A percentile compares a stretch with the other conserved stretches of the same genome.
Conservation (phyloP, 1,284 basidiomycete genomes). For the Sanguinoderma infundibulare region DNA sequence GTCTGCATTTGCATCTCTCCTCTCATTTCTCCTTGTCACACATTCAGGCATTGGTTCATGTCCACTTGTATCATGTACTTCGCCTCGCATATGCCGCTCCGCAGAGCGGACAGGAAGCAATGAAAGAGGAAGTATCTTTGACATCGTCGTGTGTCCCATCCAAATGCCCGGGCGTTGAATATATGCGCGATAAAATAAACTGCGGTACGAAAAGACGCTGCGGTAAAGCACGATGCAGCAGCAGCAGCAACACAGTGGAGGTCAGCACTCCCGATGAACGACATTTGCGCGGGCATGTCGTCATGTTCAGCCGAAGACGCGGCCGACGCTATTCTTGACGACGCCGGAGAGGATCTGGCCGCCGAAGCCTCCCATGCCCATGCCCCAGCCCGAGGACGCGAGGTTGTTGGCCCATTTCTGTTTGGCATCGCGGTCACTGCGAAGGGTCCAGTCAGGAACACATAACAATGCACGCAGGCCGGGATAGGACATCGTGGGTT, state of each 20-base stretch:
- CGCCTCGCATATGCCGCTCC: conserved; percentile 31
- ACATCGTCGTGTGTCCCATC: neutral
- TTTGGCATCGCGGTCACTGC: conserved; percentile 88
- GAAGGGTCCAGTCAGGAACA: conserved; percentile 4
- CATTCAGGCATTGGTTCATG: too few relatives aligned
- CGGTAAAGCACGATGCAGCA: neutral
- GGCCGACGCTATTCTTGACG: conserved; percentile 81
- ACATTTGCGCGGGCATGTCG: neutral
- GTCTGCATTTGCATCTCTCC: conserved; percentile 22
- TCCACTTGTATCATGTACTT: conserved; percentile 23
- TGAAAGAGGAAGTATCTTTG: conserved; percentile 19
- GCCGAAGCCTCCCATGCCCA: conserved; percentile 76
- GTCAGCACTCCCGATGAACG: too few relatives aligned
- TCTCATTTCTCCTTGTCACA: conserved; percentile 23
- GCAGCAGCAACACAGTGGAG: too few relatives aligned
- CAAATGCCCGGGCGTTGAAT: neutral
- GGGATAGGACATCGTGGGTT: conserved; percentile 3
- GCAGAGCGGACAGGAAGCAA: conserved; percentile 31
- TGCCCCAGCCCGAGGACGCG: conserved; percentile 62
- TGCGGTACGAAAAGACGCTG: neutral
- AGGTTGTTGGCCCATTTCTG: conserved; percentile 79
- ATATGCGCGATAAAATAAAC: conserved; percentile 2
- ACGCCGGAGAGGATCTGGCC: conserved; percentile 80
- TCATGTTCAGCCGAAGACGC: conserved; percentile 54
- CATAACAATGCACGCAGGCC: neutral